A percentile compares a stretch with the other conserved stretches of the same genome.
Evolutionary conservation across 768 basidiomycete species (phyloP).

Genomic region (Russula sp.): DNA sequence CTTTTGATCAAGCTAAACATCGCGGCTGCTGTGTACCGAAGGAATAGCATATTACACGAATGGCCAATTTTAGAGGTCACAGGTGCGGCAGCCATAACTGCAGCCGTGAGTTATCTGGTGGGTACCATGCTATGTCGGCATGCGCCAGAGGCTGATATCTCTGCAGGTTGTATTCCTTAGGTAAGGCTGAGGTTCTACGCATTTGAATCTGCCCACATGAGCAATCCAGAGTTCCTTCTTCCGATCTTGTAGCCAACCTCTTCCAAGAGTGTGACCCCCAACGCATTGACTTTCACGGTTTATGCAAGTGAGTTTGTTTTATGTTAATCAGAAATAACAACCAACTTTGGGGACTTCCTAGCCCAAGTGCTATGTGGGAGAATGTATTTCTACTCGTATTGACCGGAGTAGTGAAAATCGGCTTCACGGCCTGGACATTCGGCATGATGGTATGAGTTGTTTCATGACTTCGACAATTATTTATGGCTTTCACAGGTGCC

Average conservation of each 20-base stretch:
- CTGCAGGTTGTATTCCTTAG: slow-evolving; percentile 63
- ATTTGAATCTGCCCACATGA: background rate
- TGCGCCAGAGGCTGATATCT: background rate
- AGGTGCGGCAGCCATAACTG: slow-evolving; percentile 59
- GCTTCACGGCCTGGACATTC: slow-evolving; percentile 72
- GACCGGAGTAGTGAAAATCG: slow-evolving; percentile 59
- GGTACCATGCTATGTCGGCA: background rate
- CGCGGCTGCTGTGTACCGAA: slow-evolving; percentile 57
- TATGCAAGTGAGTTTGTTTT: slow-evolving; percentile 65
- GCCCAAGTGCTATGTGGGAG: slow-evolving; percentile 62
- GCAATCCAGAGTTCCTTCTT: slow-evolving; percentile 57
- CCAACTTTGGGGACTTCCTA: slow-evolving; percentile 33
- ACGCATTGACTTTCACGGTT: slow-evolving; percentile 65
- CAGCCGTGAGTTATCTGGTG: slow-evolving; percentile 68
- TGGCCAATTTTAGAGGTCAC: slow-evolving; percentile 68
- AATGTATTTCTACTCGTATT: slow-evolving; percentile 65
- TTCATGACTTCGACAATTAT: background rate
- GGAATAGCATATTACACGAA: slow-evolving; percentile 51
- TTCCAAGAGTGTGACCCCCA: slow-evolving; percentile 77
- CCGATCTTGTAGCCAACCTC: slow-evolving; percentile 78
- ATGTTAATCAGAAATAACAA: background rate
- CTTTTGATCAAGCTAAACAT: slow-evolving; percentile 65
- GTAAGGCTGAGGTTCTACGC: slow-evolving; percentile 34
- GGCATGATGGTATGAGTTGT: slow-evolving; percentile 59
- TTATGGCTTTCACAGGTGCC: slow-evolving; percentile 49